Evolutionary conservation across 140 eudicot species (phyloP), one percentile per base, ranked within the genome.

Genomic region (Oenanthe javanica): DNA sequence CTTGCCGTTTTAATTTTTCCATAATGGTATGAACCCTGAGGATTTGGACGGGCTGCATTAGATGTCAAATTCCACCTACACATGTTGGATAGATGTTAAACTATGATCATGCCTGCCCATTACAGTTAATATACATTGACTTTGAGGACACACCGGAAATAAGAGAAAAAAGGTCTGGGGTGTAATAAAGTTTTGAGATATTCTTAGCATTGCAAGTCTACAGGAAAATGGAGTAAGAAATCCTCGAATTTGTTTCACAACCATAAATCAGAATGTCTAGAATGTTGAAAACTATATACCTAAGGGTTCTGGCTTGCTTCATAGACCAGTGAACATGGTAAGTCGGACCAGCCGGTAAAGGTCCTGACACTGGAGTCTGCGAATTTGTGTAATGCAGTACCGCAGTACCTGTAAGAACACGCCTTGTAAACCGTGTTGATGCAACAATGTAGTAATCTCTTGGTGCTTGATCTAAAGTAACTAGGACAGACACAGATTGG

Each of bases 41-140:
- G 99, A 84, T 95, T 95, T 0, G 99, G 99, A 86, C 99, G 84
- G 27, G 99, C 99, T 52, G 99, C 99, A 82, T 93, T 95, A 9
- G 99, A 84, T 73, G 99, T 95, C 85, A 95, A 85, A 80, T 92
- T 95, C 98, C 97, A 89, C 84, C 98, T 94, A 55, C 86, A 80
- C 76, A 18, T 59, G 71, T 84, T 67, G 16, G 12, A 81, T 27
- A 52, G 10, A 85, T 0, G 81, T 50, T 25, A 18, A 83, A 21
- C 75, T 78, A 63, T 42, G 13, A 64, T 27, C 42, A 81, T 50
- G 69, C 69, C 16, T 43, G 27, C 61, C 16, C 9, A 1, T 23
- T 74, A 46, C 61, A 46, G 23, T 46, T 23, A 74, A 23, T 74
- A 19, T 36, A 18, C 16, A 61, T 12, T 72, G 57, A 15, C 48